Evolutionary conservation across 2,329 filamentous ascomycete species (phyloP), one percentile per base, ranked within the genome.

Genomic region (Hypoxylon sp.): DNA sequence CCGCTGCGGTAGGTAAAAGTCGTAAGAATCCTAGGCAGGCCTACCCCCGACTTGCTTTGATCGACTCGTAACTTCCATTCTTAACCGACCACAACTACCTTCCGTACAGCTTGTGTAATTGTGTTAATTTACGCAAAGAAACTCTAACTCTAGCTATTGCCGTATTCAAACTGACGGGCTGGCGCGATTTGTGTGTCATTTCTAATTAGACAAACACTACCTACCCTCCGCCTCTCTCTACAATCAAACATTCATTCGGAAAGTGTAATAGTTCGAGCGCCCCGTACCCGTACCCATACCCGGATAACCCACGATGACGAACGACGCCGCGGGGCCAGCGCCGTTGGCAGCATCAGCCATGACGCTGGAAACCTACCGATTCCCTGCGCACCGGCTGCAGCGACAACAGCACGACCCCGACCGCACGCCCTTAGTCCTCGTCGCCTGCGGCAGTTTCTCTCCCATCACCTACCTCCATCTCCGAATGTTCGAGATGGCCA

Each of bases 401-500:
- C 83, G 81, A 67, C 81, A 81, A 44, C 83, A 89, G 67, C 83
- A 80, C 52, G 83, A 88, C 67, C 77, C 84, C 28, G 78, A 81
- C 65, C 87, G 85, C 75, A 87, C 82, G 28, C 89, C 89, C 12
- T 82, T 92, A 40, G 87, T 91, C 6, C 84, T 91, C 56, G 88
- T 91, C 54, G 89, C 89, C 49, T 92, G 89, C 73, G 89, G 87
- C 52, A 87, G 85, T 73, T 94, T 93, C 80, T 92, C 89, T 0
- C 91, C 91, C 16, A 87, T 91, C 51, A 92, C 90, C 5, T 91
- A 91, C 74, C 84, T 93, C 26, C 92, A 95, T 76, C 81, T 96
- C 67, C 89, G 92, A 76, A 95, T 96, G 91, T 95, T 96, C 75
- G 91, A 93, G 74, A 93, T 96, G 88, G 92, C 91, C 1, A 87